A percentile compares a stretch with the other conserved stretches of the same genome.
Conservation (phyloP, 768 basidiomycete species). For the Russula lepida region DNA sequence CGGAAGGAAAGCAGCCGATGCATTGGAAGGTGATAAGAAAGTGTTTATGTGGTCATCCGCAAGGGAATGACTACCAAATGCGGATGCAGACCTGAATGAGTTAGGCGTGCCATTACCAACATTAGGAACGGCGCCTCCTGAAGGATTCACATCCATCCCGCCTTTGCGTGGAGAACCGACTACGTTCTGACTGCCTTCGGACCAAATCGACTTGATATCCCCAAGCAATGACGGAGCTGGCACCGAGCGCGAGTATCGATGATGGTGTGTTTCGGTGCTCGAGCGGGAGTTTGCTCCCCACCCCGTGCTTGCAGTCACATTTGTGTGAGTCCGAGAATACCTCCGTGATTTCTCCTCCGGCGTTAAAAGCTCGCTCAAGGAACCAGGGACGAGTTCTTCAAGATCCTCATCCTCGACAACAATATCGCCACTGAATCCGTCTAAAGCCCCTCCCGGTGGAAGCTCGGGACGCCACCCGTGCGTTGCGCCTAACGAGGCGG, state of each 20-base stretch:
- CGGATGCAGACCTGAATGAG: slow-evolving; percentile 42
- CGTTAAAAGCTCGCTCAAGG: slow-evolving; percentile 81
- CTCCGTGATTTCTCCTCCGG: slow-evolving; percentile 78
- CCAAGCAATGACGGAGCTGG: slow-evolving; percentile 70
- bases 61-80: slow-evolving; percentile 28
- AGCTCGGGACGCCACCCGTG: slow-evolving; percentile 33
- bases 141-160: slow-evolving; percentile 22
- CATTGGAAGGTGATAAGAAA: slow-evolving; percentile 62
- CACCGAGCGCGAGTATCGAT: slow-evolving; percentile 77
- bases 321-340: slow-evolving; percentile 60
- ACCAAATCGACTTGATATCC: slow-evolving; percentile 77
- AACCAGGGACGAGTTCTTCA: slow-evolving; percentile 85
- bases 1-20: slow-evolving; percentile 75
- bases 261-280: slow-evolving; percentile 33
- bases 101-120: slow-evolving; percentile 41
- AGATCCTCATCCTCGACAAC: slow-evolving; percentile 65
- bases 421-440: slow-evolving; percentile 27
- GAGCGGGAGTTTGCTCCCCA: slow-evolving; percentile 22
- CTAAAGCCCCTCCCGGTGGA: slow-evolving; percentile 7
- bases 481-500: slow-evolving; percentile 57
- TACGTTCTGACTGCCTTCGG: slow-evolving; percentile 35
- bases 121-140: slow-evolving; percentile 18
- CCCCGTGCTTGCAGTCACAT: slow-evolving; percentile 18
- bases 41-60: slow-evolving; percentile 32
- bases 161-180: slow-evolving; percentile 32